Conservation (phyloP, 345 rosid species). For the Anastatica hierochuntica region DNA sequence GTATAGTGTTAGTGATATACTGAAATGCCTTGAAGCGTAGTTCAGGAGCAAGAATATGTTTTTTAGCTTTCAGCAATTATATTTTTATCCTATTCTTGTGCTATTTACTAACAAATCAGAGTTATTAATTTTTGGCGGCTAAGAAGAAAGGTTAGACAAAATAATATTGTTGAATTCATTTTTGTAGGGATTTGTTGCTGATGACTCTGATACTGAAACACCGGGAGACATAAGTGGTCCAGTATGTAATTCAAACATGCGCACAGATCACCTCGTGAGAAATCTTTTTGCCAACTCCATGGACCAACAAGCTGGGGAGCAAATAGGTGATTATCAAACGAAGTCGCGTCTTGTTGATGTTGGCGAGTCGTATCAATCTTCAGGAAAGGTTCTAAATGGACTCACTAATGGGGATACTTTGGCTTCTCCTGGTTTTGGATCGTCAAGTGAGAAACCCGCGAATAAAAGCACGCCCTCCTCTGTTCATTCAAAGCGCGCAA, state of each 20-base stretch:
- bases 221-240: constrained; percentile 45
- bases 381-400: constrained; percentile 64
- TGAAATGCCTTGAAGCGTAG: neutral
- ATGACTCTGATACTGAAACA: constrained; percentile 70
- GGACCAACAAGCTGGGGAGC: constrained; percentile 50
- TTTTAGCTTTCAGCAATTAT: neutral
- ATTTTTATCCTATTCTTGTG: neutral
- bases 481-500: constrained; percentile 46
- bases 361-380: constrained; percentile 61
- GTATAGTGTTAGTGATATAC: neutral
- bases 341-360: constrained; percentile 38
- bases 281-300: constrained; percentile 33
- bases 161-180: neutral
- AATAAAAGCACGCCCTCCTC: constrained; percentile 58
- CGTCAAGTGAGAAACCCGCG: constrained; percentile 46
- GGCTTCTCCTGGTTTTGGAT: constrained; percentile 48
- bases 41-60: neutral
- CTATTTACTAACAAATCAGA: neutral
- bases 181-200: constrained; percentile 67
- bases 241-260: constrained; percentile 36
- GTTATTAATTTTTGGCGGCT: too few relatives aligned
- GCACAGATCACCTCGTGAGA: constrained; percentile 31
- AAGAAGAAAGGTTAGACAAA: constrained; percentile 18
- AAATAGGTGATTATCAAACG: constrained; percentile 41
- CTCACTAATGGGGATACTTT: constrained; percentile 48